Percentiles rank a stretch among this genome's conserved stretches.
These are phyloP conservation scores for Ogataea paraovalis DNA, from an alignment of 805 yeast species.

Conservation along the genomic window DNA sequence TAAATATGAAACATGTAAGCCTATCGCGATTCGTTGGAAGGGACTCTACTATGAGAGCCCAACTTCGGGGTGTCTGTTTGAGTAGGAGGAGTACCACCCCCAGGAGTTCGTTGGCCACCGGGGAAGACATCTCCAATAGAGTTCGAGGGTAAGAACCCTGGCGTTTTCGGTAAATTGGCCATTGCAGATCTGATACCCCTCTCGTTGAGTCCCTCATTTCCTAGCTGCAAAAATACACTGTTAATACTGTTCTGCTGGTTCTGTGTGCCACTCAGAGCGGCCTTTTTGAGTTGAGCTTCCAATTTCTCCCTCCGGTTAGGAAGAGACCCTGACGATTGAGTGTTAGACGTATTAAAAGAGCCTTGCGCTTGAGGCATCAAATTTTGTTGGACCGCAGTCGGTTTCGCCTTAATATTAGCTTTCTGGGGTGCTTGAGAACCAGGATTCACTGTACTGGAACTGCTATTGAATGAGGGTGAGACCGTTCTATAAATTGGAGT, in stretches of 20 bases:
- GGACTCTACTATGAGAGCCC: not conserved
- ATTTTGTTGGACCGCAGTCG: not conserved
- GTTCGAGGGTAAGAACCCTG: slow-evolving; percentile 21
- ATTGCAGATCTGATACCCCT: slow-evolving; percentile 1
- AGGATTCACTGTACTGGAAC: not conserved
- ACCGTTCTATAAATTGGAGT: slow-evolving; percentile 8
- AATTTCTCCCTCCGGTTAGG: slow-evolving; percentile 19
- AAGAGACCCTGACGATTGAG: slow-evolving; percentile 7
- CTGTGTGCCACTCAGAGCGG: slow-evolving; percentile 12
- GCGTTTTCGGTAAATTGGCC: slow-evolving; percentile 19
- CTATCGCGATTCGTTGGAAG: not conserved
- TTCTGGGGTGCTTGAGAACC: not conserved
- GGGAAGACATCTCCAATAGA: slow-evolving; percentile 23
- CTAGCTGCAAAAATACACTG: slow-evolving; percentile 14
- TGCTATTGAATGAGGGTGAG: slow-evolving; percentile 4
- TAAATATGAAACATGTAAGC: too few relatives aligned
- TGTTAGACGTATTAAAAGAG: not conserved
- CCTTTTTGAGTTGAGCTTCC: slow-evolving; percentile 21
- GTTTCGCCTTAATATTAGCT: not conserved
- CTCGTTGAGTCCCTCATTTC: not conserved
- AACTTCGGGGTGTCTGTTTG: not conserved
- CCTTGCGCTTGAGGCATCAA: not conserved
- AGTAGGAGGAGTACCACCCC: not conserved
- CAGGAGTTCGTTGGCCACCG: not conserved
- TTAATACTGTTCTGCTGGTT: slow-evolving; percentile 9